phyloP scores from a whole-genome alignment of 176 grass and related monocot genomes.

The Thinopyrum elongatum region DNA sequence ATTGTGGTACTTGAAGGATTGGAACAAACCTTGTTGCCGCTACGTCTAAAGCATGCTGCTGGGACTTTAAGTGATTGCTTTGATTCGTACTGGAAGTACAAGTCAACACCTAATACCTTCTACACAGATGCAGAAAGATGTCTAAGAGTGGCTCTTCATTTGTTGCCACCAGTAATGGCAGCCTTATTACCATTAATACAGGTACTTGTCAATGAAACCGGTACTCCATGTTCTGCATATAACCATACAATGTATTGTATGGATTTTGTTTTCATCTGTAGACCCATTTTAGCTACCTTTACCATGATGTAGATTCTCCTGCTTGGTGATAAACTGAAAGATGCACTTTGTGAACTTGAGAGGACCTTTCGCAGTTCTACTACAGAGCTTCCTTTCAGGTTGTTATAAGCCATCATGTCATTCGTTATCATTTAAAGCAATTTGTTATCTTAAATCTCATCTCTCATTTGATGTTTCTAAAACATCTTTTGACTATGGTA shows the following conservation, averaged over 20 bases:
- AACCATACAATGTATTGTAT: background rate
- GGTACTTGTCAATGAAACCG: constrained; percentile 34
- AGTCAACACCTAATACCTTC: constrained; percentile 35
- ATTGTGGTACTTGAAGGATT: constrained; percentile 41
- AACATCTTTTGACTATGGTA: constrained; percentile 10
- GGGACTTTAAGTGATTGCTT: constrained; percentile 49
- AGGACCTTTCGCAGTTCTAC: constrained; percentile 41
- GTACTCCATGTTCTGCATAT: background rate
- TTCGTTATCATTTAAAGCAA: constrained; percentile 21
- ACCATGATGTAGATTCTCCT: constrained; percentile 46
- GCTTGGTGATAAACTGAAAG: constrained; percentile 62
- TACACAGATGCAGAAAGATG: constrained; percentile 62
- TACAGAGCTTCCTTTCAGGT: constrained; percentile 66
- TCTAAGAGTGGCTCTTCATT: constrained; percentile 57
- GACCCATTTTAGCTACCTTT: background rate
- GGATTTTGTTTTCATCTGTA: background rate
- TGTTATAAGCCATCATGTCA: background rate
- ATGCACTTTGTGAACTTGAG: constrained; percentile 61
- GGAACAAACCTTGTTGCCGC: constrained; percentile 52
- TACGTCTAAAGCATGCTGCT: constrained; percentile 42
- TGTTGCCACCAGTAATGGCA: constrained; percentile 50
- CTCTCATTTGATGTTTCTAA: background rate
- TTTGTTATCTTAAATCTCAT: constrained; percentile 1
- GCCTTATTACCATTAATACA: constrained; percentile 68
- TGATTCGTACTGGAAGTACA: constrained; percentile 56